phyloP scores from a whole-genome alignment of 495 filamentous ascomycete genomes.

The Podospora comata region DNA sequence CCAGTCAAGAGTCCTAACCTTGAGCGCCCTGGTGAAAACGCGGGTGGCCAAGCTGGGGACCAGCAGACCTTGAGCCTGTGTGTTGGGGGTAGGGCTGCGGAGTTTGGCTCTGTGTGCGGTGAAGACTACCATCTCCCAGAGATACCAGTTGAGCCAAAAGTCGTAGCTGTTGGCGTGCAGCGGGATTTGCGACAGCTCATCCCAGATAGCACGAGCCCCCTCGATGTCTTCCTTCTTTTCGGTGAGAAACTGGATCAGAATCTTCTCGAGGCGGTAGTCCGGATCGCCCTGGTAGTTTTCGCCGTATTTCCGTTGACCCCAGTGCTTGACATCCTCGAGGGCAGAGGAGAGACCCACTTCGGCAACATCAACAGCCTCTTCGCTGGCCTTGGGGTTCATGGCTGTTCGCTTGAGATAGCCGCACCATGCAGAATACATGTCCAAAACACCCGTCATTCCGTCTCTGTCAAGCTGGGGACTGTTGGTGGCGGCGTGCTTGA shows the following conservation, averaged over 20 bases:
- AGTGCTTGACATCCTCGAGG: slow-evolving; percentile 73
- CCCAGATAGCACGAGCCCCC: slow-evolving; percentile 68
- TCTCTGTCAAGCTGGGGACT: slow-evolving; percentile 66
- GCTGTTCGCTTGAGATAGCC: slow-evolving; percentile 81
- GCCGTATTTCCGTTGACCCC: slow-evolving; percentile 73
- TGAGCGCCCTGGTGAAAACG: slow-evolving; percentile 70
- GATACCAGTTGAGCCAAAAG: slow-evolving; percentile 89
- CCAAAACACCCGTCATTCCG: slow-evolving; percentile 80
- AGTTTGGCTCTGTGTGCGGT: slow-evolving; percentile 37
- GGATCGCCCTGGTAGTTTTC: slow-evolving; percentile 77
- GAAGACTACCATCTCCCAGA: slow-evolving; percentile 76
- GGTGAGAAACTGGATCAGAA: slow-evolving; percentile 84
- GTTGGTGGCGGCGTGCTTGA: slow-evolving; percentile 89
- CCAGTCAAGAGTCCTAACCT: slow-evolving; percentile 73
- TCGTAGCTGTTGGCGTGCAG: slow-evolving; percentile 74
- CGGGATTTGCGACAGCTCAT: slow-evolving; percentile 54
- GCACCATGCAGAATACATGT: slow-evolving; percentile 90
- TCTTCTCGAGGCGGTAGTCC: slow-evolving; percentile 79
- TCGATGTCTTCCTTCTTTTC: slow-evolving; percentile 65
- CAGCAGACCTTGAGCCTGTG: slow-evolving; percentile 33
- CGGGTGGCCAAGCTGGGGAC: slow-evolving; percentile 63
- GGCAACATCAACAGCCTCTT: slow-evolving; percentile 86
- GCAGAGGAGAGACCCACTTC: slow-evolving; percentile 85
- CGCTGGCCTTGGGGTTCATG: slow-evolving; percentile 69
- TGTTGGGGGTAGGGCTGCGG: slow-evolving; percentile 46